Evolutionary conservation across 2,329 filamentous ascomycete genomes (phyloP), one percentile per base, ranked within the genome.

Genomic region (Alternaria burnsii): DNA sequence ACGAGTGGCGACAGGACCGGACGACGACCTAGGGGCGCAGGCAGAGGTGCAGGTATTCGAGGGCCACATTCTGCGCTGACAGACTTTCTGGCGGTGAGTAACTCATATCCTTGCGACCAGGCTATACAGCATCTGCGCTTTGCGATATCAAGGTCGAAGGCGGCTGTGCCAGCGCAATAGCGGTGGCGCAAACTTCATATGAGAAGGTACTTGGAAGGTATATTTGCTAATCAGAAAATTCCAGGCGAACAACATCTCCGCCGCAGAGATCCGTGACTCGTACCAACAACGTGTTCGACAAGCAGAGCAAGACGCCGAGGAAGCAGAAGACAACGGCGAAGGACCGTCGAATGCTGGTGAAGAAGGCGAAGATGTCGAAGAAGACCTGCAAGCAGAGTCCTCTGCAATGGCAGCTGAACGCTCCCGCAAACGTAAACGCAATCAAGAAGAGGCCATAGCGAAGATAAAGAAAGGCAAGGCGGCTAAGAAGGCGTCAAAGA

Each of bases 191-290:
- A 50, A 26, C 14, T 9, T 12, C 46, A 24, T 30, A 16, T 9
- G 3, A 8, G 4, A 5, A 3, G 24, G 3, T 7, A 16, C 12
- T 16, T 36, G 28, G 4, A 26, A 14, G 28, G 16, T 12, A 12
- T 14, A 18, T 38, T 6, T 12, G 18, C 50, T 53, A 24, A 53
- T 26, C n/a, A 57, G 5, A 43, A 40, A 18, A 41, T 18, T 2
- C 22, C 58, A 90, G 86, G 87, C 89, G 3, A 89, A 91, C 76
- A 92, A 92, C 70, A 93, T 93, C 66, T 91, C 87, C 22, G 88
- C 88, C 3, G 82, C 82, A 54, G 86, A 89, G 68, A 89, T 90
- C 61, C 83, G 85, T 46, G 80, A 86, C 67, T 86, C 88, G 52
- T 86, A 87, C 71, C 82, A 83, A 62, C 81, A 83, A 56, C 84